Conservation (phyloP, 495 filamentous ascomycete genomes). For the Eremomyces bilateralis region DNA sequence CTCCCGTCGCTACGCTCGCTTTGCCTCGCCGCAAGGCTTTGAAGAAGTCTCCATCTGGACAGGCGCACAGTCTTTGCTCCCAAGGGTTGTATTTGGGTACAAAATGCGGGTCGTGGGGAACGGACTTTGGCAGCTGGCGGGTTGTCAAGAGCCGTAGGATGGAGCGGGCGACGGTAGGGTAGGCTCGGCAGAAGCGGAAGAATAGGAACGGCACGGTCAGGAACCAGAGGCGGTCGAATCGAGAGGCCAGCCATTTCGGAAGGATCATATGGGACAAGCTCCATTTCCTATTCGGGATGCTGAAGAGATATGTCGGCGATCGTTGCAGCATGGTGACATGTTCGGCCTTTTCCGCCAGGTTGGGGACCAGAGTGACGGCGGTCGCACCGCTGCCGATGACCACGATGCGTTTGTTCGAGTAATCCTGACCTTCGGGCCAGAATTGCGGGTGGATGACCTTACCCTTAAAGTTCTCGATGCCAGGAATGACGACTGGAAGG, state of each 20-base stretch:
- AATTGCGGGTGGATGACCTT: conserved; percentile 38
- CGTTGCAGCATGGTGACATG: conserved; percentile 16
- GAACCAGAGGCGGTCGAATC: conserved; percentile 25
- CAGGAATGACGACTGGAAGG: conserved; percentile 30
- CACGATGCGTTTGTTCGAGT: conserved; percentile 11
- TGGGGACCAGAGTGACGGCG: conserved; percentile 11
- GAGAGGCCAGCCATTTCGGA: conserved; percentile 18
- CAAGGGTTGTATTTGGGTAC: conserved; percentile 48
- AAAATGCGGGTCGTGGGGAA: conserved; percentile 45
- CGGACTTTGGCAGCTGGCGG: conserved; percentile 28
- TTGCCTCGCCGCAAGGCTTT: conserved; percentile 32
- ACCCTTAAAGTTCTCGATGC: conserved; percentile 34
- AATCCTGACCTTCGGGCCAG: conserved; percentile 24
- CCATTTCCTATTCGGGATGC: conserved; percentile 15
- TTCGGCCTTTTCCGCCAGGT: conserved; percentile 6
- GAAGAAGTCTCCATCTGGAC: conserved; percentile 56
- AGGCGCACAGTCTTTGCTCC: conserved; percentile 52
- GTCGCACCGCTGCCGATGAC: conserved; percentile 14
- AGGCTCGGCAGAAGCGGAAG: conserved; percentile 32
- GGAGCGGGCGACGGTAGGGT: conserved; percentile 27
- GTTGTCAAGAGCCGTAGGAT: conserved; percentile 23
- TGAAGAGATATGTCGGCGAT: conserved; percentile 9
- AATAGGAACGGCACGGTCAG: conserved; percentile 25
- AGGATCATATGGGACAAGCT: conserved; percentile 23
- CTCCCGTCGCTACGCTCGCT: conserved; percentile 42